phyloP scores from a whole-genome alignment of 2,329 filamentous ascomycete genomes.

The Neopestalotiopsis rosae region DNA sequence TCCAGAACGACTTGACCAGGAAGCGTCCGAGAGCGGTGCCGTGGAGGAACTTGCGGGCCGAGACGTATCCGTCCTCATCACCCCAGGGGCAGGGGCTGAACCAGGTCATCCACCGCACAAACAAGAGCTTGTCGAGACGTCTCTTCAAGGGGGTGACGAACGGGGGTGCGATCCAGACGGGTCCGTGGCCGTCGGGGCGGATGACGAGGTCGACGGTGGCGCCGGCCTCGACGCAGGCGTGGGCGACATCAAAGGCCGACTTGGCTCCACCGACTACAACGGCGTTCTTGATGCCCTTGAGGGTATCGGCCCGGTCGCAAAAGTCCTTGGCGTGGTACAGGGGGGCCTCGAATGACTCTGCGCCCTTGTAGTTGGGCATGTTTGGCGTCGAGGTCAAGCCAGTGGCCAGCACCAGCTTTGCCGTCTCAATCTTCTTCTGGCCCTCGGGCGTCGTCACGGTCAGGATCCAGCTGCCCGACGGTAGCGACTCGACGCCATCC shows the following conservation, averaged over 20 bases:
- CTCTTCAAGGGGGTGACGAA: constrained; percentile 51
- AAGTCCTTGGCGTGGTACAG: constrained; percentile 63
- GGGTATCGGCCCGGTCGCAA: constrained; percentile 27
- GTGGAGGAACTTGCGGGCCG: constrained; percentile 15
- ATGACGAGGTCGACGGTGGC: constrained; percentile 60
- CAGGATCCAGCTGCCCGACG: constrained; percentile 34
- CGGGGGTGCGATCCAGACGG: constrained; percentile 53
- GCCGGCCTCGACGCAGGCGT: constrained; percentile 55
- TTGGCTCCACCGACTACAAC: constrained; percentile 64
- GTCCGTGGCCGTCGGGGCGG: constrained; percentile 55
- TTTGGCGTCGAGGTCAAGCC: constrained; percentile 62
- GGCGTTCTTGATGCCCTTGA: constrained; percentile 41
- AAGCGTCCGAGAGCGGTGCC: constrained; percentile 10
- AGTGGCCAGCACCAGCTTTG: constrained; percentile 63
- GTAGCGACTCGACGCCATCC: constrained; percentile 44
- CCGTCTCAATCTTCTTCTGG: constrained; percentile 27
- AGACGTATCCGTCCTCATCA: not conserved
- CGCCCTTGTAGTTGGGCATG: constrained; percentile 53
- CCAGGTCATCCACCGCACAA: constrained; percentile 51
- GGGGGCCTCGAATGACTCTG: constrained; percentile 51
- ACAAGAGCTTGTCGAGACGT: constrained; percentile 52
- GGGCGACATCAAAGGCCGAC: constrained; percentile 65
- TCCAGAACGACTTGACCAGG: constrained; percentile 16
- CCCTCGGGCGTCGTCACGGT: constrained; percentile 10
- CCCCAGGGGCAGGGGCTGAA: constrained; percentile 32